Conservation (phyloP, 495 filamentous ascomycete species). For the Entonaema liquescens region DNA sequence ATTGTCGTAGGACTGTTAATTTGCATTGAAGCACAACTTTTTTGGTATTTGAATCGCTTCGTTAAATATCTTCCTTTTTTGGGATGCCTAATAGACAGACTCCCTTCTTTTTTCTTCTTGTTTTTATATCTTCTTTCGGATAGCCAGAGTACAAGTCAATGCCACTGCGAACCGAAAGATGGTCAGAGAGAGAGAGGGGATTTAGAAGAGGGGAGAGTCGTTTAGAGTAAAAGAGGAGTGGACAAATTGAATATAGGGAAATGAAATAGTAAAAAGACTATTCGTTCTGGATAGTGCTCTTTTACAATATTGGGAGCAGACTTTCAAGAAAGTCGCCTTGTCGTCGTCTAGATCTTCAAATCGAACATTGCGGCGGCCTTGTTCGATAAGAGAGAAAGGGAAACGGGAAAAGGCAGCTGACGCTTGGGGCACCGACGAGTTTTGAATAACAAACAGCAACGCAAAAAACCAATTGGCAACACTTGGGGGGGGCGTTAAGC, state of each 20-base stretch:
- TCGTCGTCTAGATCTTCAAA: conserved; percentile 55
- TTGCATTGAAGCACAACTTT: conserved; percentile 28
- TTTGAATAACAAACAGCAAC: conserved; percentile 50
- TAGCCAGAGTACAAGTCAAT: conserved; percentile 59
- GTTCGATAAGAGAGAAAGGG: conserved; percentile 53
- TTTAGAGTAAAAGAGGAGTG: conserved; percentile 4
- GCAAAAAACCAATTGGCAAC: conserved; percentile 18
- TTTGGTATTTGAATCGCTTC: conserved; percentile 27
- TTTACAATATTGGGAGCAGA: conserved; percentile 50
- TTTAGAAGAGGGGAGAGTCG: conserved; percentile 30
- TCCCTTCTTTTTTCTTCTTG: background rate
- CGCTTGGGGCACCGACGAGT: conserved; percentile 55
- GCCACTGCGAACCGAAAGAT: conserved; percentile 50
- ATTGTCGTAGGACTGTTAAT: conserved; percentile 38
- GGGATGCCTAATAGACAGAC: background rate
- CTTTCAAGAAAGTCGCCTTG: conserved; percentile 56
- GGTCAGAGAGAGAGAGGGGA: conserved; percentile 25
- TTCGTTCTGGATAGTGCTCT: conserved; percentile 27
- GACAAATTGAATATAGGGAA: conserved; percentile 2
- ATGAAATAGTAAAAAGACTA: conserved; percentile 12
- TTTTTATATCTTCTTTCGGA: conserved; percentile 42
- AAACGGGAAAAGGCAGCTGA: conserved; percentile 44
- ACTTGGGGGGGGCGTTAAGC: conserved; percentile 11
- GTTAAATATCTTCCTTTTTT: conserved; percentile 18
- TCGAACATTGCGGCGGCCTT: conserved; percentile 57